A percentile compares a stretch with the other conserved stretches of the same genome.
Evolutionary conservation across 257 asterid species (phyloP).

Genomic region (Primulina huaijiensis): DNA sequence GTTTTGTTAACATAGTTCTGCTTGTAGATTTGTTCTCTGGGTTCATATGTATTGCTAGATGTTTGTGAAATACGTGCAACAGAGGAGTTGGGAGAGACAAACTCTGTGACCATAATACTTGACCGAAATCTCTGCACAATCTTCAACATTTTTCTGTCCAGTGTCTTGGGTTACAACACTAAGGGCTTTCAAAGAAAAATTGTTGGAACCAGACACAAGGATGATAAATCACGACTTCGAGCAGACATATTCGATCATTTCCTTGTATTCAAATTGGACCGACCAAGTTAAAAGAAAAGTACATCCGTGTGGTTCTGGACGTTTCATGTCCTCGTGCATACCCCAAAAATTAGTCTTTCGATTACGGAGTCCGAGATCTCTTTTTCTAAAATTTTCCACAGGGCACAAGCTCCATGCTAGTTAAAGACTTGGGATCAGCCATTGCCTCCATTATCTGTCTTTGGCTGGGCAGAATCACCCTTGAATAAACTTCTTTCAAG

Average conservation of each 20-base stretch:
- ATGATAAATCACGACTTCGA: too few relatives aligned
- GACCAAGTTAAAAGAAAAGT: too few relatives aligned
- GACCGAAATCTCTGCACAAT: neutral
- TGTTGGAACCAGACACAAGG: too few relatives aligned
- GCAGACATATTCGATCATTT: too few relatives aligned
- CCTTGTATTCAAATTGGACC: too few relatives aligned
- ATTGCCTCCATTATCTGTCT: conserved; percentile 14
- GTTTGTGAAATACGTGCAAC: neutral
- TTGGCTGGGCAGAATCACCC: neutral
- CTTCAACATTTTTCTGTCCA: neutral
- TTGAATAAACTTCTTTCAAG: too few relatives aligned
- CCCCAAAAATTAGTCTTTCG: conserved; percentile 7
- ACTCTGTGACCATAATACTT: neutral
- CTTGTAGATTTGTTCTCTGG: neutral
- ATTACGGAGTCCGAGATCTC: conserved; percentile 7
- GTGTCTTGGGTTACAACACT: neutral
- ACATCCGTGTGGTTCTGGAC: too few relatives aligned
- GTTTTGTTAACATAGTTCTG: neutral
- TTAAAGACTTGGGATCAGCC: conserved; percentile 24
- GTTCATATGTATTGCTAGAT: neutral
- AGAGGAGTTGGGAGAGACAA: neutral
- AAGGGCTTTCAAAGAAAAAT: too few relatives aligned
- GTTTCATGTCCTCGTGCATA: too few relatives aligned
- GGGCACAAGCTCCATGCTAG: conserved; percentile 1
- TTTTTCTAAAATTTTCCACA: conserved; percentile 6